Evolutionary conservation across 768 basidiomycete genomes (phyloP).

Genomic region (Xerocomellus dryophilus): DNA sequence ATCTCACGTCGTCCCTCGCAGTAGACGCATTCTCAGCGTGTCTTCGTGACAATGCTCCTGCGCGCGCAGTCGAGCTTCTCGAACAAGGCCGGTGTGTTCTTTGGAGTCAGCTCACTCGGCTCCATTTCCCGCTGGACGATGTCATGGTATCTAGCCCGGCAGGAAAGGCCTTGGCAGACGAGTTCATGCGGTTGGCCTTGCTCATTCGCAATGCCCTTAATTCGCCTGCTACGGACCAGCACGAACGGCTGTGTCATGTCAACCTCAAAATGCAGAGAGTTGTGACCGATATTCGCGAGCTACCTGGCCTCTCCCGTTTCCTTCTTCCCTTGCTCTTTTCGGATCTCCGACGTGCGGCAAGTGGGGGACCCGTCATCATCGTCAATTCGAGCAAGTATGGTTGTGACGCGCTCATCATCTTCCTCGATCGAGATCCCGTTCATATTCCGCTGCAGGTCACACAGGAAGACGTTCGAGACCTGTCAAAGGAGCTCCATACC

Average conservation of each 20-base stretch:
- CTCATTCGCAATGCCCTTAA: not conserved
- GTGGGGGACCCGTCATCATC: constrained; percentile 2
- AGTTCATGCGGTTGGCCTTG: not conserved
- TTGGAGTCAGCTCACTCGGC: too few species aligned
- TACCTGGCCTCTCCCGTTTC: constrained; percentile 13
- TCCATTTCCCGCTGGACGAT: too few species aligned
- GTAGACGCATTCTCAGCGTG: too few species aligned
- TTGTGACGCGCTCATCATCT: constrained; percentile 8
- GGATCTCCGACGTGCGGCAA: constrained; percentile 2
- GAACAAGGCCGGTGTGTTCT: too few species aligned
- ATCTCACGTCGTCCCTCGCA: too few species aligned
- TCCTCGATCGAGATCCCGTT: not conserved
- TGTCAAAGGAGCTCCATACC: not conserved
- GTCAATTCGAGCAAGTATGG: not conserved
- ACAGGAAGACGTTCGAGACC: not conserved
- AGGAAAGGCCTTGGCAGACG: not conserved
- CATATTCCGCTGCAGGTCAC: not conserved
- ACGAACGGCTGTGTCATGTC: not conserved
- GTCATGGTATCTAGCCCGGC: too few species aligned
- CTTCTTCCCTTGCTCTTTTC: constrained; percentile 9
- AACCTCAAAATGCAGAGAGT: not conserved
- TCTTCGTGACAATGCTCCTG: too few species aligned
- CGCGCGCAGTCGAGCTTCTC: too few species aligned
- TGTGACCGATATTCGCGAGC: not conserved
- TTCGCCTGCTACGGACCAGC: not conserved